A percentile compares a stretch with the other conserved stretches of the same genome.
Conservation (phyloP, 257 asterid species). For the Linaria vulgaris region DNA sequence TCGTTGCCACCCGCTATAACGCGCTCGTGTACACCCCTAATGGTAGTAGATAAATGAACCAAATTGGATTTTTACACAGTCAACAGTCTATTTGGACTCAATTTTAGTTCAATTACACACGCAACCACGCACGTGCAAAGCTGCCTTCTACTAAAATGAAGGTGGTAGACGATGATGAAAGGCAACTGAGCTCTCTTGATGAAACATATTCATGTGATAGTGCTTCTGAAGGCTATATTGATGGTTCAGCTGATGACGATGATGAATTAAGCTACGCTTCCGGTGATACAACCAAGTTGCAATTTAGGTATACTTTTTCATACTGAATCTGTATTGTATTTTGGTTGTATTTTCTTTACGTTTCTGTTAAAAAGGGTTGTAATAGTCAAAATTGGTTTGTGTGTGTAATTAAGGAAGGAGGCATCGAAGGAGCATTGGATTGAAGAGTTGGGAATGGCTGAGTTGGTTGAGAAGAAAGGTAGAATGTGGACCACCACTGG, state of each 20-base stretch:
- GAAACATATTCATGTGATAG: slow-evolving; percentile 44
- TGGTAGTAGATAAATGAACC: no score
- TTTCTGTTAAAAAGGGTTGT: not conserved
- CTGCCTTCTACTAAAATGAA: no score
- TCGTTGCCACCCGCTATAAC: no score
- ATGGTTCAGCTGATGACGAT: slow-evolving; percentile 48
- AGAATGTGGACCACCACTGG: slow-evolving; percentile 82
- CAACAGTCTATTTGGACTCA: no score
- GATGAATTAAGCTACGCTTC: slow-evolving; percentile 38
- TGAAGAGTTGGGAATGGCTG: slow-evolving; percentile 65
- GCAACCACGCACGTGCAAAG: no score
- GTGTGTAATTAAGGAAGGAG: slow-evolving; percentile 54
- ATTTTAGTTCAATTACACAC: no score
- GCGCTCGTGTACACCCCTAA: no score
- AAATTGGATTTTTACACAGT: no score
- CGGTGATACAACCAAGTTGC: slow-evolving; percentile 57
- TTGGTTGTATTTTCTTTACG: no score
- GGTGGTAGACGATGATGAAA: slow-evolving; percentile 30
- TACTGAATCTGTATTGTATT: slow-evolving; percentile 4
- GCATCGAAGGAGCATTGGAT: slow-evolving; percentile 65
- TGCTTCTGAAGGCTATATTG: slow-evolving; percentile 47
- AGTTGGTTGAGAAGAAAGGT: slow-evolving; percentile 67
- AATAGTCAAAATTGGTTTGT: not conserved
- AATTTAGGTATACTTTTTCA: slow-evolving; percentile 52
- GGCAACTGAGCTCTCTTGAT: slow-evolving; percentile 26